A percentile compares a stretch with the other conserved stretches of the same genome.
These are phyloP conservation scores for Lasiodiplodia sp. DNA, from an alignment of 2,329 filamentous ascomycete genomes.

Conservation along the genomic window DNA sequence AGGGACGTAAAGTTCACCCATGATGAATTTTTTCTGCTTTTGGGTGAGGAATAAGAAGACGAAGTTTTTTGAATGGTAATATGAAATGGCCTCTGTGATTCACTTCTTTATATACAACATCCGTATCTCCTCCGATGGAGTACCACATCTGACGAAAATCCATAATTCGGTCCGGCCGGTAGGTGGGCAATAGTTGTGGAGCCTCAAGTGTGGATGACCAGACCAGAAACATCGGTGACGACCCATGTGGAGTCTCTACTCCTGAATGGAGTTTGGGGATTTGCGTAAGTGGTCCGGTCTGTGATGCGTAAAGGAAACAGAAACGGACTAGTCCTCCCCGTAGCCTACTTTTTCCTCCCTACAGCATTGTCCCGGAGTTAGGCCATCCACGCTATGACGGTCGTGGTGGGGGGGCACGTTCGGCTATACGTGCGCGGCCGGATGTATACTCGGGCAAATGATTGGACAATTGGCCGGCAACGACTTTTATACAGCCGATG, in stretches of 20 bases:
- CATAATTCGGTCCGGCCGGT: not conserved
- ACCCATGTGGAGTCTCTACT: not conserved
- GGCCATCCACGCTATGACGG: not conserved
- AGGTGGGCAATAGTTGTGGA: not conserved
- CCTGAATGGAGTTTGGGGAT: not conserved
- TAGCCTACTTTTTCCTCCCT: not conserved
- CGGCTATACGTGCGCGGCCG: constrained; percentile 12
- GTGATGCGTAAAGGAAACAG: not conserved
- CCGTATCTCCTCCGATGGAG: not conserved
- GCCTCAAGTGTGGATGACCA: not conserved
- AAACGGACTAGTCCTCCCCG: not conserved
- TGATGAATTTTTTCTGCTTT: not conserved
- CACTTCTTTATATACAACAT: not conserved
- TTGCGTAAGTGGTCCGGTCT: too few species aligned
- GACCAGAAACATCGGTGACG: not conserved
- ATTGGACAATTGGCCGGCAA: not conserved
- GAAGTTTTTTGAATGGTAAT: not conserved
- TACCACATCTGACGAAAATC: not conserved
- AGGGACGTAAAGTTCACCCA: constrained; percentile 8
- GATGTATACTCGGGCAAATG: not conserved
- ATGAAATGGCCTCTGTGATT: not conserved
- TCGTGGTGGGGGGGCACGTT: not conserved
- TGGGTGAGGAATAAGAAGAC: not conserved
- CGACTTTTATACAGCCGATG: constrained; percentile 3
- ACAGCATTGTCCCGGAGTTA: not conserved